These are phyloP conservation scores for Globisporangium sylvaticum DNA, from an alignment of 352 stramenopile genomes.

Conservation along the genomic window DNA sequence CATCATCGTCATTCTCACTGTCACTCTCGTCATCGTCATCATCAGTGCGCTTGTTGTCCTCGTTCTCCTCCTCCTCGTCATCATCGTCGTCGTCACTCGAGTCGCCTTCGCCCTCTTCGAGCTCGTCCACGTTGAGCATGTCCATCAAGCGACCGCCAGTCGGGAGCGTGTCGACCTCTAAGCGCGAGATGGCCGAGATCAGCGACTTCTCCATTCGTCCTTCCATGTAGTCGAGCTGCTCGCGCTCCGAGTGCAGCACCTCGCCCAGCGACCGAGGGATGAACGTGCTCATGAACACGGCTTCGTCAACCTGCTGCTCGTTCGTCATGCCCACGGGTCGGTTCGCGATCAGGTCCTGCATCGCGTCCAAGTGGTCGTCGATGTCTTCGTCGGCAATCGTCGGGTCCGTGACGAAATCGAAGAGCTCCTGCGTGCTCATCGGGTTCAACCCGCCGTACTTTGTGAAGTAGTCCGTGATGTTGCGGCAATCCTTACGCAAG, in stretches of 20 bases:
- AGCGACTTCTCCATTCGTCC: slow-evolving; percentile 85
- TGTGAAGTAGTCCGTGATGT: slow-evolving; percentile 97
- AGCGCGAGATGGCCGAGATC: slow-evolving; percentile 68
- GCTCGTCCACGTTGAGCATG: slow-evolving; percentile 43
- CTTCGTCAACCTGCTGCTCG: slow-evolving; percentile 90
- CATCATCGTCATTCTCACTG: slow-evolving; percentile 23
- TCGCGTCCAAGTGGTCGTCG: slow-evolving; percentile 82
- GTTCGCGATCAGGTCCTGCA: slow-evolving; percentile 87
- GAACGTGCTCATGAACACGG: slow-evolving; percentile 92
- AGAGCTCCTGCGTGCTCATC: slow-evolving; percentile 94
- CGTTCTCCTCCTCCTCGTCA: slow-evolving; percentile 41
- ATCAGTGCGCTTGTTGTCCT: slow-evolving; percentile 47
- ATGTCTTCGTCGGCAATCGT: slow-evolving; percentile 70
- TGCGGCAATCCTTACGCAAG: slow-evolving; percentile 96
- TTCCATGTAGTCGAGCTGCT: slow-evolving; percentile 84
- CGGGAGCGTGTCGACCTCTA: slow-evolving; percentile 45
- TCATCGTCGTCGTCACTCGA: slow-evolving; percentile 49
- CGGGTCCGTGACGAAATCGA: slow-evolving; percentile 94
- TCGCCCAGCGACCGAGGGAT: slow-evolving; percentile 94
- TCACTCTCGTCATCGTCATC: slow-evolving; percentile 25
- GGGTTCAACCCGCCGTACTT: slow-evolving; percentile 88
- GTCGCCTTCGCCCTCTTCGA: slow-evolving; percentile 72
- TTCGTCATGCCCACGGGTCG: slow-evolving; percentile 55
- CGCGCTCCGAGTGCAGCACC: slow-evolving; percentile 85
- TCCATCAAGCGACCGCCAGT: slow-evolving; percentile 66